Percentiles rank a stretch among this genome's conserved stretches.
Evolutionary conservation across 208 protist species (phyloP).

Genomic region (Wallacemonas rigidus): DNA sequence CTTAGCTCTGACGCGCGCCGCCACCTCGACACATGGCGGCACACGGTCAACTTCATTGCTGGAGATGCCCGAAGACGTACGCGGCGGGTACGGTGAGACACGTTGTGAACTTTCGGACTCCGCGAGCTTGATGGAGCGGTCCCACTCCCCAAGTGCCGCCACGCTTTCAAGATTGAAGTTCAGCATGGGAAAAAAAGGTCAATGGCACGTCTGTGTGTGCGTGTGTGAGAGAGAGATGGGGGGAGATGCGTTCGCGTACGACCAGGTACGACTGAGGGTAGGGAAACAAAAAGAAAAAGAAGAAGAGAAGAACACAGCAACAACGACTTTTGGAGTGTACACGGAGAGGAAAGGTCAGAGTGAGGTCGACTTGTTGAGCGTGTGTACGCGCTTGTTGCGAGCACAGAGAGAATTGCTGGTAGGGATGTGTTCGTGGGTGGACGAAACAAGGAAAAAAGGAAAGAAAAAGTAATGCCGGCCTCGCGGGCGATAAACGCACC

Average conservation of each 20-base stretch:
- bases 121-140: neutral
- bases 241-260: too few species aligned
- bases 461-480: neutral
- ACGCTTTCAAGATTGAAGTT: neutral
- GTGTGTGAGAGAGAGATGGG: too few species aligned
- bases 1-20: too few species aligned
- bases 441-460: neutral
- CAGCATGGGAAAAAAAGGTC: too few species aligned
- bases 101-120: neutral
- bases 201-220: too few species aligned
- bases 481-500: too few species aligned
- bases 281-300: neutral
- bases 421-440: neutral
- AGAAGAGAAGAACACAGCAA: neutral
- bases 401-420: too few species aligned
- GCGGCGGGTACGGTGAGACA: neutral
- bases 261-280: neutral
- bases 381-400: too few species aligned
- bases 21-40: too few species aligned
- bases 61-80: neutral
- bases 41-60: too few species aligned
- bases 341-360: neutral
- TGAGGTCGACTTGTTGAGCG: neutral
- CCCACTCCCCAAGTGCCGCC: neutral
- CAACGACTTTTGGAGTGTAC: neutral